Conservation (phyloP, 805 yeast species). For the Tetrapisispora taiwanensis region DNA sequence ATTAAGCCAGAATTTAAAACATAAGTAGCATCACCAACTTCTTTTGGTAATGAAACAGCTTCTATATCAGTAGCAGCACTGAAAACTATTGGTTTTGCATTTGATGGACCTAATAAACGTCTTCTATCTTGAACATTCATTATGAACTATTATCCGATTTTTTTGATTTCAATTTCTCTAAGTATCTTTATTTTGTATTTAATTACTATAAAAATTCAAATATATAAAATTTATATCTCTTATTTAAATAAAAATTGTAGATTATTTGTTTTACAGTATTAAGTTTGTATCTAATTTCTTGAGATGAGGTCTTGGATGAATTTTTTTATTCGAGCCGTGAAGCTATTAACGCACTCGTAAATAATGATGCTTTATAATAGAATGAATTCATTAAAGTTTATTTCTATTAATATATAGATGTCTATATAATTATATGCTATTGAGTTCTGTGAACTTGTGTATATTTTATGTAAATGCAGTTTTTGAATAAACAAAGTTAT, state of each 20-base stretch:
- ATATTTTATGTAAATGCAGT: neutral
- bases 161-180: no score
- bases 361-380: neutral
- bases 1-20: slow-evolving; percentile 57
- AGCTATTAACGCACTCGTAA: neutral
- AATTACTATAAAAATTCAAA: no score
- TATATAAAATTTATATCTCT: no score
- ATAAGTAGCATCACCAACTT: slow-evolving; percentile 15
- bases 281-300: no score
- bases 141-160: neutral
- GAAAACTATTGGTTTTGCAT: slow-evolving; percentile 45
- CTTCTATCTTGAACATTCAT: slow-evolving; percentile 54
- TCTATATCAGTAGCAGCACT: slow-evolving; percentile 10
- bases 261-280: no score
- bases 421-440: neutral
- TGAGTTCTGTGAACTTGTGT: neutral
- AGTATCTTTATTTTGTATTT: neutral
- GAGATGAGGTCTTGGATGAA: neutral
- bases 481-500: neutral
- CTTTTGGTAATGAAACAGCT: slow-evolving; percentile 5
- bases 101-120: slow-evolving; percentile 74
- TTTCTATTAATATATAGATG: neutral
- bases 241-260: no score
- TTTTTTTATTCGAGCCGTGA: no score
- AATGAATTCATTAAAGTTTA: neutral